Evolutionary conservation across 176 grass and related monocot species (phyloP), one percentile per base, ranked within the genome.

Genomic region (Bolboschoenus planiculmis): DNA sequence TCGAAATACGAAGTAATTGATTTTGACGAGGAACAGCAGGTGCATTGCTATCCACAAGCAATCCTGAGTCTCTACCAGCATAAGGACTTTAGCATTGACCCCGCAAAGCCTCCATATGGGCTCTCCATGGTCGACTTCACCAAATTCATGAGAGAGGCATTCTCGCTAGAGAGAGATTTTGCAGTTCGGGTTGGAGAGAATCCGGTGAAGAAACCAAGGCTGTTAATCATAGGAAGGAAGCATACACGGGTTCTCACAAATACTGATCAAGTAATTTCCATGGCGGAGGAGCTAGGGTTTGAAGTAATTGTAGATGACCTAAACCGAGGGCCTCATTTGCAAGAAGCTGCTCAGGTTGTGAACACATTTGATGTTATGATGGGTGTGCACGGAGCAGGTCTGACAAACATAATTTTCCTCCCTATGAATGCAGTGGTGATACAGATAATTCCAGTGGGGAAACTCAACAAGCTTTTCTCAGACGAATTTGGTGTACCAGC

Each of bases 381-480:
- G 66, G 87, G 79, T 15, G 87, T 89, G 20, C 87, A 89, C 36
- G 87, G 87, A 39, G 87, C 87, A 1, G 87, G 87, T 26, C 79
- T 85, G 66, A 85, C 83, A 11, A 89, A 89, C 55, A 89, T 89
- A 73, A 10, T 89, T 39, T 89, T 89, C 33, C 83, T 86, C 26
- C 92, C 89, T 0, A 50, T 63, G 24, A 87, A 97, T 62, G 89
- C 70, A 33, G 91, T 90, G 2, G 0, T 90, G 0, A 51, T 97
- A 58, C 94, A 97, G 82, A 91, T 97, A 78, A 71, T 97, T 48
- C 94, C 91, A 16, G 91, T 91, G 55, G 91, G 94, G 0, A 81
- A 48, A 21, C 11, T 97, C n/a, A 85, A 87, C 68, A 83, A 78
- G 51, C 39, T 84, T 5, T 88, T 66, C 78, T 86, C 78, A 58